Conservation (phyloP, 805 yeast species). For the Millerozyma acaciae region DNA sequence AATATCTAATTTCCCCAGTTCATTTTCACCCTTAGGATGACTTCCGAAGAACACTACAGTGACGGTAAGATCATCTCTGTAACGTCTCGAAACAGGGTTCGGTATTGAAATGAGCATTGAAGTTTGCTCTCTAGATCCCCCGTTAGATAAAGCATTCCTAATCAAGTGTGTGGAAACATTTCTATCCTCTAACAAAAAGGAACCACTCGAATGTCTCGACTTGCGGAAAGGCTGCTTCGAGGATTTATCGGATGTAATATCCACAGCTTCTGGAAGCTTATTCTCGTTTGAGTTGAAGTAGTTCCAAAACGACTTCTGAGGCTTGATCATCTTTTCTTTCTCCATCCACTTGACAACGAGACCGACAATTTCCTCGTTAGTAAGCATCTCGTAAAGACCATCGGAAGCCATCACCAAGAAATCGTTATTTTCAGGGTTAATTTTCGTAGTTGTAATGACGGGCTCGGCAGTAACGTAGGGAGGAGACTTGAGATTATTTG, state of each 20-base stretch:
- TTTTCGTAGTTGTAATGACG: constrained; percentile 75
- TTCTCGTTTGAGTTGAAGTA: constrained; percentile 39
- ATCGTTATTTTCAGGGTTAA: constrained; percentile 68
- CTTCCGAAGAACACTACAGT: constrained; percentile 92
- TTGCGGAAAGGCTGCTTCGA: constrained; percentile 76
- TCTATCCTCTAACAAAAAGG: constrained; percentile 67
- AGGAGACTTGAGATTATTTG: constrained; percentile 74
- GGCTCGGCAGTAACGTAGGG: constrained; percentile 98
- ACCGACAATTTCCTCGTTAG: constrained; percentile 89
- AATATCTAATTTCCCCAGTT: constrained; percentile 49
- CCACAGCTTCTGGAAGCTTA: constrained; percentile 60
- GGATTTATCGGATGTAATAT: constrained; percentile 54
- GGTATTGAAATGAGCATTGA: constrained; percentile 88
- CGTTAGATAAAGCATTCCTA: constrained; percentile 83
- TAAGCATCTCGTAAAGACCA: constrained; percentile 86
- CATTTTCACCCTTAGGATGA: constrained; percentile 37
- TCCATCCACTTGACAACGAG: constrained; percentile 94
- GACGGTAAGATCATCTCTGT: constrained; percentile 94
- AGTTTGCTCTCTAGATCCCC: constrained; percentile 85
- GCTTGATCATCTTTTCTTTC: constrained; percentile 57
- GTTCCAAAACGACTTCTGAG: constrained; percentile 46
- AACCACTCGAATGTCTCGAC: constrained; percentile 27
- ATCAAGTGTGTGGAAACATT: constrained; percentile 92
- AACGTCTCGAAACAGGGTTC: constrained; percentile 82
- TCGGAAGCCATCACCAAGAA: constrained; percentile 92